These are phyloP conservation scores for Cydonia oblonga DNA, from an alignment of 331 rosid genomes.

Conservation along the genomic window DNA sequence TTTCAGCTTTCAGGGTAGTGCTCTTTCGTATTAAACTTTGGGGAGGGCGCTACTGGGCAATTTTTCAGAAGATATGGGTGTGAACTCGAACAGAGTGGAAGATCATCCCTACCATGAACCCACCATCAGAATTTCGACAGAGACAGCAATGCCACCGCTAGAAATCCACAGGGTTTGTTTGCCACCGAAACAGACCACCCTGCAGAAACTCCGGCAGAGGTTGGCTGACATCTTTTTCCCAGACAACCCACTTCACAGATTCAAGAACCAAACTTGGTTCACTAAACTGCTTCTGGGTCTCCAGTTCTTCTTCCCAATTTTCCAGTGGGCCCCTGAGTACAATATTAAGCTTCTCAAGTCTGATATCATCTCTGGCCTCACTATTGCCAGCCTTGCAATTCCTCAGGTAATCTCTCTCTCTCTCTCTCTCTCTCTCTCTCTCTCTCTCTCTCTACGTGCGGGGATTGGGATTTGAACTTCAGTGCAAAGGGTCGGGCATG, in stretches of 20 bases:
- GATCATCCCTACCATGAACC: constrained; percentile 29
- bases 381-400: constrained; percentile 94
- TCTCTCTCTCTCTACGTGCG: not conserved
- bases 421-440: not conserved
- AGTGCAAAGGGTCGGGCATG: not conserved
- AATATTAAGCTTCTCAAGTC: constrained; percentile 43
- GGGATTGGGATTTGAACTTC: not conserved
- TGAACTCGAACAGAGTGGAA: constrained; percentile 66
- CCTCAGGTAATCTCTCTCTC: constrained; percentile 58
- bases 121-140: constrained; percentile 28
- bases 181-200: constrained; percentile 56
- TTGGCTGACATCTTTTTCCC: constrained; percentile 81
- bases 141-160: constrained; percentile 19
- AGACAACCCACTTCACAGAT: constrained; percentile 63
- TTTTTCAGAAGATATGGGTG: constrained; percentile 32
- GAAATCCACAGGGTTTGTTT: constrained; percentile 59
- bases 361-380: constrained; percentile 79
- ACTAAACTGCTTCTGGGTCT: constrained; percentile 45
- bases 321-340: constrained; percentile 78
- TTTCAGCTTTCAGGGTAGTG: constrained; percentile 1
- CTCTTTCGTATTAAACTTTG: not conserved
- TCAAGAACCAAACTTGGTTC: constrained; percentile 50
- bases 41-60: not conserved
- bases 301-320: constrained; percentile 68
- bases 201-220: constrained; percentile 49